Conservation (phyloP, 768 basidiomycete genomes). For the Dictyophora rubrovolvata region DNA sequence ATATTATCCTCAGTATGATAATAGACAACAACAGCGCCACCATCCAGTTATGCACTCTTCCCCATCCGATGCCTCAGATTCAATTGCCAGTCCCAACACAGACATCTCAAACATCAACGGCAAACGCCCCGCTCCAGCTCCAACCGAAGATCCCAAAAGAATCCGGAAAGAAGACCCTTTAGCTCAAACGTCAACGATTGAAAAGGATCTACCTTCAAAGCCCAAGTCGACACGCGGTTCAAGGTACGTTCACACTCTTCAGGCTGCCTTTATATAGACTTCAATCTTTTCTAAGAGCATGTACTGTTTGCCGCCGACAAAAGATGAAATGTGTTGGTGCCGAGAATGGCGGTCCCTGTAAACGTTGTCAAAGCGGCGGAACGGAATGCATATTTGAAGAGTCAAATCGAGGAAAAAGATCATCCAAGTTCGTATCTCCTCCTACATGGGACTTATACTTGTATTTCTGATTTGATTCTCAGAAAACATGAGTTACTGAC, state of each 20-base stretch:
- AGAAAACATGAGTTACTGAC: constrained; percentile 82
- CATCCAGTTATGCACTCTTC: constrained; percentile 52
- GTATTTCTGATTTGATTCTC: constrained; percentile 1
- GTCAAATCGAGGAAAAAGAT: constrained; percentile 87
- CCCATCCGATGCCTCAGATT: constrained; percentile 71
- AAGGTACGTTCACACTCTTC: constrained; percentile 36
- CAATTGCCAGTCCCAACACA: constrained; percentile 61
- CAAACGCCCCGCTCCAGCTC: constrained; percentile 50
- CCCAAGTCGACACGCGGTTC: constrained; percentile 84
- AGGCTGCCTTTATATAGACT: not conserved
- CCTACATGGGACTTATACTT: not conserved
- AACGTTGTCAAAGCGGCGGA: constrained; percentile 65
- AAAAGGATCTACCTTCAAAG: constrained; percentile 52
- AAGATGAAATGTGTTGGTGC: constrained; percentile 94
- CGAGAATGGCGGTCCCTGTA: constrained; percentile 86
- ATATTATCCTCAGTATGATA: constrained; percentile 50
- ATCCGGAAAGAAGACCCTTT: constrained; percentile 36
- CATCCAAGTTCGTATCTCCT: constrained; percentile 48
- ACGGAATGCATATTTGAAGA: constrained; percentile 97
- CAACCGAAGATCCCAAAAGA: constrained; percentile 45
- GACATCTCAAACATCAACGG: constrained; percentile 50
- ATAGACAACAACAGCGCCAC: constrained; percentile 16
- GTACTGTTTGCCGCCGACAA: constrained; percentile 81
- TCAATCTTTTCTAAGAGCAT: constrained; percentile 46
- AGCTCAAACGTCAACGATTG: constrained; percentile 37